Evolutionary conservation across 805 yeast species (phyloP), one percentile per base, ranked within the genome.

Genomic region (Starmerella scarabaei): DNA sequence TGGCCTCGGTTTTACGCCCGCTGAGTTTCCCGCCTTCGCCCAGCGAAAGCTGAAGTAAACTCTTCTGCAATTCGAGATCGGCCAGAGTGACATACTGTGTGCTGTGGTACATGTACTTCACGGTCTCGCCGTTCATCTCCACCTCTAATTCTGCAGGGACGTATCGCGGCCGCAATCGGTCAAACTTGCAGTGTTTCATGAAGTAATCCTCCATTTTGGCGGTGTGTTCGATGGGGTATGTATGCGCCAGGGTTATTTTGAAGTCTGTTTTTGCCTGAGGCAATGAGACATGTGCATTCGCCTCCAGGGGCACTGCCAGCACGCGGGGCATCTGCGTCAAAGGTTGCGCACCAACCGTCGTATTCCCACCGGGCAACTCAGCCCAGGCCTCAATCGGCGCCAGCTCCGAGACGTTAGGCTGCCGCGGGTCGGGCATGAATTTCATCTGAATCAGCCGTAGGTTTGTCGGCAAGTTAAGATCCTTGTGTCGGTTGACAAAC

Each of bases 311-410:
- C 1, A 67, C 67, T 0, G 70, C 59, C 1, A 69, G 64, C 1
- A 68, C 53, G 28, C 63, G 63, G 40, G 72, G 48, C 5, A 30
- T 19, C 19, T 48, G 11, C 65, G 55, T 20, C 60, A 66, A 26
- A 4, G n/a, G 24, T 7, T 32, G 24, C 14, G 27, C 6, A 8
- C 11, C 27, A 14, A 14, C 17, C 12, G 21, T 8, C 8, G 21
- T 30, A 2, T 18, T 33, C 15, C 38, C 3, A 30, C 23, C 34
- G 14, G 61, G 59, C 16, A 59, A 54, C 35, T 65, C 70, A 27
- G 68, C 57, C 75, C 77, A 73, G 34, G 75, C 58, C 49, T 74
- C 80, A 5, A 75, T 55, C 1, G 77, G 74, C 3, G 80, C 77
- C 34, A 62, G 63, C 30, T 59, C 51, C 36, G 57, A 51, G 16